These are phyloP conservation scores for Anisogramma anomala DNA, from an alignment of 2,329 filamentous ascomycete genomes.

Conservation along the genomic window DNA sequence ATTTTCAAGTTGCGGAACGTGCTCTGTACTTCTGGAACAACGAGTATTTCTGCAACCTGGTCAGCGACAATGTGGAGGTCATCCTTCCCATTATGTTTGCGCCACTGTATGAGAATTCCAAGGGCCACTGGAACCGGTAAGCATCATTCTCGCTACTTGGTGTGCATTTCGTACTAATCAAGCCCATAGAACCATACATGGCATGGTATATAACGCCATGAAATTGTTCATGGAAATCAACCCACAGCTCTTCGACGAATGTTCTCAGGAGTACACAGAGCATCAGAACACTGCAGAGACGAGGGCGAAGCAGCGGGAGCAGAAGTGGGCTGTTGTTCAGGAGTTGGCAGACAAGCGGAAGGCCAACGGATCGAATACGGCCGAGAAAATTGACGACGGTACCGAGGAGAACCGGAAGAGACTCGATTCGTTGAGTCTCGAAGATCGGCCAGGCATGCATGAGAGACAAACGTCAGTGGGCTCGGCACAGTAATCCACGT, in stretches of 20 bases:
- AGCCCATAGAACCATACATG: constrained; percentile 77
- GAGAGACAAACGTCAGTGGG: constrained; percentile 51
- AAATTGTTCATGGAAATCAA: constrained; percentile 99
- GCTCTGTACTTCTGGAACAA: constrained; percentile 99
- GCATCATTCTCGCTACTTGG: constrained; percentile 18
- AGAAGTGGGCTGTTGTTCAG: constrained; percentile 78
- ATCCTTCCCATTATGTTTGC: constrained; percentile 99
- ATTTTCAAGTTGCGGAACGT: constrained; percentile 96
- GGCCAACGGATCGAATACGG: constrained; percentile 26
- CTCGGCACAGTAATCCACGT: constrained; percentile 33
- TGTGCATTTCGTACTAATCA: constrained; percentile 5
- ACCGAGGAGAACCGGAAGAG: constrained; percentile 77
- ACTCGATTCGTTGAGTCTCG: constrained; percentile 79
- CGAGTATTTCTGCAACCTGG: constrained; percentile 98
- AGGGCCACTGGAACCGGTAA: constrained; percentile 97
- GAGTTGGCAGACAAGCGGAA: constrained; percentile 67
- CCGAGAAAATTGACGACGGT: constrained; percentile 68
- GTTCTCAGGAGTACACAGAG: constrained; percentile 95
- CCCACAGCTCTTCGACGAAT: constrained; percentile 95
- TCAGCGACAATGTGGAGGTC: constrained; percentile 97
- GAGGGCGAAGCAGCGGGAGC: constrained; percentile 68
- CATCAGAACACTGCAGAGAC: constrained; percentile 86
- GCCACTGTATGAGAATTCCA: constrained; percentile 95
- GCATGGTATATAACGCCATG: constrained; percentile 99
- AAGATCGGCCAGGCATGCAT: constrained; percentile 52